These are phyloP conservation scores for Daldinia decipiens DNA, from an alignment of 495 filamentous ascomycete species.

Conservation along the genomic window DNA sequence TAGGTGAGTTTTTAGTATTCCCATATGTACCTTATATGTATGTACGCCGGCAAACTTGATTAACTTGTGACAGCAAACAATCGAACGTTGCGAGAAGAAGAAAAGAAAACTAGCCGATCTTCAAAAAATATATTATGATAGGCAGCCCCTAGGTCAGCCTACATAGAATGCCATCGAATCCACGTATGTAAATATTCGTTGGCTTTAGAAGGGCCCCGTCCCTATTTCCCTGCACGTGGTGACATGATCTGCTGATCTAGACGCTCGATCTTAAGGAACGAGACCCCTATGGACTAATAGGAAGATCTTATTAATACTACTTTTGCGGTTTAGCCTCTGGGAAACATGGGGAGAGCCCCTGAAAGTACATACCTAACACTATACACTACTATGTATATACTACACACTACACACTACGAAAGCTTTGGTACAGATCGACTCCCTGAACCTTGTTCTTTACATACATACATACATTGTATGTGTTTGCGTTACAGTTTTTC, in stretches of 20 bases:
- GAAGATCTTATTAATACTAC: slow-evolving; percentile 18
- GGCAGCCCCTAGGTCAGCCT: slow-evolving; percentile 23
- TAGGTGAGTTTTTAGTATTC: slow-evolving; percentile 5
- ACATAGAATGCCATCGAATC: slow-evolving; percentile 44
- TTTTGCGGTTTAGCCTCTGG: slow-evolving; percentile 36
- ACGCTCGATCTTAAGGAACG: slow-evolving; percentile 30
- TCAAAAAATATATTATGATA: slow-evolving; percentile 16
- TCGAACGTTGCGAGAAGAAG: slow-evolving; percentile 15
- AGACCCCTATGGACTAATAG: slow-evolving; percentile 19
- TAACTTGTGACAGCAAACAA: slow-evolving; percentile 33
- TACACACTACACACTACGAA: not conserved
- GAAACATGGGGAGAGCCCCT: slow-evolving; percentile 29
- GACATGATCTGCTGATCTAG: slow-evolving; percentile 41
- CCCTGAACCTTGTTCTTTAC: slow-evolving; percentile 22
- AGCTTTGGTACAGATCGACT: slow-evolving; percentile 24
- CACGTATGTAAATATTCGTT: slow-evolving; percentile 10
- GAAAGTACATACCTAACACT: too few species aligned
- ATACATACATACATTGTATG: too few species aligned
- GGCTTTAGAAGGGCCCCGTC: slow-evolving; percentile 19
- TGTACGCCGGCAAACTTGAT: slow-evolving; percentile 19
- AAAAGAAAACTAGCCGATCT: slow-evolving; percentile 29
- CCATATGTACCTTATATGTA: not conserved
- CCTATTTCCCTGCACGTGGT: slow-evolving; percentile 25
- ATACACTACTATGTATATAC: too few species aligned
- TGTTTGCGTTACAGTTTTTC: slow-evolving; percentile 1